Base-by-base conservation (phyloP, 495 filamentous ascomycete species). In the Lepraria neglecta region DNA sequence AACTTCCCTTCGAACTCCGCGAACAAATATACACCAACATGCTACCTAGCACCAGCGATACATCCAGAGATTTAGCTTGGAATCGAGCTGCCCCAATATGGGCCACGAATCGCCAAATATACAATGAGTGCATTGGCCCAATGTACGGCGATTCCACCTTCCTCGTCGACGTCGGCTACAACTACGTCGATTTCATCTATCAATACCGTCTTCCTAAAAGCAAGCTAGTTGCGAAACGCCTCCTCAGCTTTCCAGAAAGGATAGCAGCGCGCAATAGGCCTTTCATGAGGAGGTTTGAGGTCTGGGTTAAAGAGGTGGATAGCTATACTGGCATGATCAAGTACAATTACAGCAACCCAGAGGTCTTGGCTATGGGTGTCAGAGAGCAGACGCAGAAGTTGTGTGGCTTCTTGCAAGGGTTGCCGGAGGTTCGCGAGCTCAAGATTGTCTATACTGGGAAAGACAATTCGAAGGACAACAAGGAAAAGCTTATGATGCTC, bases 121-220 rank as follows among this genome's bases (percentile, higher is more conserved):
- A 82, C 69, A 65, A 66, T 24, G 81, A 84, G 66, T 74, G 74
- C n/a, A 63, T 74, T 19, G 65, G 70, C 24, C 14, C 79, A 1
- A 67, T 84, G 27, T 84, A 84, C 67, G 67, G 69, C 15, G 62
- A 64, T 30, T 74, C 77, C 63, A 73, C 71, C 9, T 82, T 84
- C 69, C 71, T 74, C 64, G 78, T 83, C 66, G 74, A 73, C 40
- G 68, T 71, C 58, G 69, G 77, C 63, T 69, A 81, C 59, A 79
- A 81, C 60, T 76, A 79, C 30, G 69, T 79, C 17, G 33, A 59
- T 40, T 76, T 75, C 43, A 60, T 68, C 7, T 73, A 68, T 54
- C 68, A 68, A n/a, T 77, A 68, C 67, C 43, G 69, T n/a, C 57
- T 72, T 4, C 64, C 70, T 3, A 45, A 27, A 5, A 54, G 28